phyloP scores from a whole-genome alignment of 768 basidiomycete genomes.

The Plicaturopsis crispa region DNA sequence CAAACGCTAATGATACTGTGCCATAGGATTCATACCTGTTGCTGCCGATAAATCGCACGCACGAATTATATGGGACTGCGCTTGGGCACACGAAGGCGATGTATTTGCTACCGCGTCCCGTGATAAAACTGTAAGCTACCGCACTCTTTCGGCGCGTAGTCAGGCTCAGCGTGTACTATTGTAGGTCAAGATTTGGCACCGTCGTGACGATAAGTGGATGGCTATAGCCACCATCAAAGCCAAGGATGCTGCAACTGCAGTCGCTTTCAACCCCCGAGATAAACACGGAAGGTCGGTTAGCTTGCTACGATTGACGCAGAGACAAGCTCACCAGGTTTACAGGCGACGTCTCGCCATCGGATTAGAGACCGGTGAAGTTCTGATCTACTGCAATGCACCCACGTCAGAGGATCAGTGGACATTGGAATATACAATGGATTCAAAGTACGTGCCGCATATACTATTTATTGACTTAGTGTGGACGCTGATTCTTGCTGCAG shows the following conservation, averaged over 20 bases:
- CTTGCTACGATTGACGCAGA: too few species aligned
- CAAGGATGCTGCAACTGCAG: slow-evolving; percentile 75
- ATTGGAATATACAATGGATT: slow-evolving; percentile 34
- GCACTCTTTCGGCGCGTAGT: too few species aligned
- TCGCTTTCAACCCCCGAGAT: slow-evolving; percentile 48
- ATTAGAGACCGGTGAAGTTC: slow-evolving; percentile 72
- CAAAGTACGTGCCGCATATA: slow-evolving; percentile 34
- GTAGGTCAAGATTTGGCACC: slow-evolving; percentile 82
- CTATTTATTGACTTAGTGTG: background rate
- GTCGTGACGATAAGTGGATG: slow-evolving; percentile 43
- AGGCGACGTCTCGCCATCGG: slow-evolving; percentile 72
- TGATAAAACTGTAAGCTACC: slow-evolving; percentile 77
- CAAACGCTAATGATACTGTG: too few species aligned
- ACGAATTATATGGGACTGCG: slow-evolving; percentile 94
- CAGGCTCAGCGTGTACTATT: too few species aligned
- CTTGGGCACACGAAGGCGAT: slow-evolving; percentile 72
- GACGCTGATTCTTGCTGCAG: slow-evolving; percentile 29
- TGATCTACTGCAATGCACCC: slow-evolving; percentile 42
- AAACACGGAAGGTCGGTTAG: slow-evolving; percentile 31
- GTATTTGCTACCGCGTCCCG: slow-evolving; percentile 90
- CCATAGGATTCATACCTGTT: slow-evolving; percentile 52
- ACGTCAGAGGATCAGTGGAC: slow-evolving; percentile 35
- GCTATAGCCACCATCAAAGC: slow-evolving; percentile 56
- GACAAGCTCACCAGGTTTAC: too few species aligned
- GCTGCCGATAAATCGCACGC: slow-evolving; percentile 79